These are phyloP conservation scores for Lasiodiplodia sp. DNA, from an alignment of 2,329 filamentous ascomycete genomes.

Conservation along the genomic window DNA sequence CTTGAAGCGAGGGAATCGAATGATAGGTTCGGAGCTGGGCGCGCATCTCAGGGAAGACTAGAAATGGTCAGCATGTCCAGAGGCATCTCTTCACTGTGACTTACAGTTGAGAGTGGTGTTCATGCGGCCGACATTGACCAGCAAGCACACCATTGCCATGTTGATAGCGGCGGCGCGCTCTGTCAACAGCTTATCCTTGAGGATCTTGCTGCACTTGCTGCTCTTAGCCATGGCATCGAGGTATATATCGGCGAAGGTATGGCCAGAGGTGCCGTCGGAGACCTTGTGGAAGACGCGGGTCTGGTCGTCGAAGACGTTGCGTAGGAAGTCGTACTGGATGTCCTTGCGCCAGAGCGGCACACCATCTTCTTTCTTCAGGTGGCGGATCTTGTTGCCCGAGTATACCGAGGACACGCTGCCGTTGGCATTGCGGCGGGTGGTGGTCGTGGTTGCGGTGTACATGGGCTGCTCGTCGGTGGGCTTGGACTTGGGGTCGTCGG, in stretches of 20 bases:
- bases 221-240: slow-evolving; percentile 98
- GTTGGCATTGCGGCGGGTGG: slow-evolving; percentile 67
- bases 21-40: slow-evolving; percentile 97
- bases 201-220: slow-evolving; percentile 98
- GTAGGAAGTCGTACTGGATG: slow-evolving; percentile 87
- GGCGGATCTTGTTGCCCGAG: slow-evolving; percentile 78
- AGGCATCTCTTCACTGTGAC: slow-evolving; percentile 38
- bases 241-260: slow-evolving; percentile 91
- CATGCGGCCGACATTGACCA: slow-evolving; percentile 98
- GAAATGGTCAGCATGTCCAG: slow-evolving; percentile 34
- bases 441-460: slow-evolving; percentile 59
- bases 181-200: slow-evolving; percentile 93
- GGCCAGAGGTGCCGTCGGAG: slow-evolving; percentile 78
- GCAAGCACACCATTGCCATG: slow-evolving; percentile 98
- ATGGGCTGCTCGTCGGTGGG: slow-evolving; percentile 40
- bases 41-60: slow-evolving; percentile 99
- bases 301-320: slow-evolving; percentile 79
- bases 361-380: slow-evolving; percentile 88
- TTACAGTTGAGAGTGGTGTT: slow-evolving; percentile 97
- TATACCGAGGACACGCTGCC: slow-evolving; percentile 72
- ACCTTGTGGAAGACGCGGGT: slow-evolving; percentile 86
- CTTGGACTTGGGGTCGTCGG: slow-evolving; percentile 41
- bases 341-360: slow-evolving; percentile 86
- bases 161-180: slow-evolving; percentile 92
- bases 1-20: slow-evolving; percentile 94